Evolutionary conservation across 1,139 yeast species (phyloP).

Genomic region (Pichia sp.): DNA sequence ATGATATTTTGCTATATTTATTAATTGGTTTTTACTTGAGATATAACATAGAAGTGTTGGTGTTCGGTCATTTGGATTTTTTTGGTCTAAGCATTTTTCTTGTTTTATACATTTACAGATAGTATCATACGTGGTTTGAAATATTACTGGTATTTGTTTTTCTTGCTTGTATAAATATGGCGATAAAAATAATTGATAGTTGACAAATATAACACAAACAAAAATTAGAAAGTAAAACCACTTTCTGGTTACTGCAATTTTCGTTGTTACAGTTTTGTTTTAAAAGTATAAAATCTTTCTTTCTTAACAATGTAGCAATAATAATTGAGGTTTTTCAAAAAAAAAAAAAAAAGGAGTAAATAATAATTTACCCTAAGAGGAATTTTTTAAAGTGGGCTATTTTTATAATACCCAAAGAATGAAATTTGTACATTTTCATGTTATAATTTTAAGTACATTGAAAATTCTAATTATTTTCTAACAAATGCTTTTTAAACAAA

Average conservation of each 20-base stretch:
- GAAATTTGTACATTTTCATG: too few relatives aligned
- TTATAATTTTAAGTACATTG: too few relatives aligned
- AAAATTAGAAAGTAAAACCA: background rate
- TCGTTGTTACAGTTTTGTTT: too few relatives aligned
- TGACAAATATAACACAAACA: background rate
- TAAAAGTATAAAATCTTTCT: too few relatives aligned
- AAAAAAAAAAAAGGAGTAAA: too few relatives aligned
- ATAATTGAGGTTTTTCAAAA: too few relatives aligned
- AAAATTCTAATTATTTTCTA: too few relatives aligned
- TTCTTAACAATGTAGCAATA: too few relatives aligned
- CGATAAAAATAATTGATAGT: background rate
- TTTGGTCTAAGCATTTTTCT: background rate
- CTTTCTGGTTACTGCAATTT: background rate
- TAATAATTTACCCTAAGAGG: too few relatives aligned
- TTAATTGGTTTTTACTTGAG: conserved; percentile 1
- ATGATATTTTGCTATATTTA: conserved; percentile 1
- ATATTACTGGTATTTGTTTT: conserved; percentile 2
- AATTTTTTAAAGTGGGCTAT: too few relatives aligned
- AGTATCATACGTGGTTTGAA: conserved; percentile 3
- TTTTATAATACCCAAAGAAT: too few relatives aligned
- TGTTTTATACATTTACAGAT: conserved; percentile 5
- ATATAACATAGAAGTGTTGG: conserved; percentile 1
- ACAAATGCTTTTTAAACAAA: background rate
- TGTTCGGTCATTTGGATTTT: background rate
- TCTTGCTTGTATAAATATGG: background rate